Conservation (phyloP, 2,329 filamentous ascomycete genomes). For the Huntiella moniliformis region DNA sequence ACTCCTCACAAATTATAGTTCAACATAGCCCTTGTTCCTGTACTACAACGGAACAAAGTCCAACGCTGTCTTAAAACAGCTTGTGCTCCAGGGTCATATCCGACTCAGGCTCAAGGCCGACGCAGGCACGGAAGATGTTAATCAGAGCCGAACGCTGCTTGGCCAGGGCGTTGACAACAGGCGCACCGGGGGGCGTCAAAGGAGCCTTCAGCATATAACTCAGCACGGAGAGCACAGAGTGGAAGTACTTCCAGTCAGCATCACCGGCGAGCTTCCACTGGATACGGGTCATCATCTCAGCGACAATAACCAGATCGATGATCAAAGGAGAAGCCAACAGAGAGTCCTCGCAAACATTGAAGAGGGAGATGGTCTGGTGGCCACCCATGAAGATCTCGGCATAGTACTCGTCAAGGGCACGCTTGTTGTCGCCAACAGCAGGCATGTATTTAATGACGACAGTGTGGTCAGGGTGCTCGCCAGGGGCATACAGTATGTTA, state of each 20-base stretch:
- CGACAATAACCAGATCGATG: conserved; percentile 81
- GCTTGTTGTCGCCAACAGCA: conserved; percentile 96
- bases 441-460: conserved; percentile 99
- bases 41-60: not conserved
- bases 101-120: conserved; percentile 89
- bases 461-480: conserved; percentile 92
- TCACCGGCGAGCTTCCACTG: conserved; percentile 57
- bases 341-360: conserved; percentile 98
- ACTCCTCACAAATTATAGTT: conserved; percentile 2
- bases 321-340: conserved; percentile 89
- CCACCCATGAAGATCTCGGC: conserved; percentile 98
- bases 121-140: conserved; percentile 97
- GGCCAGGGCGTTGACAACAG: conserved; percentile 83
- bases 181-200: conserved; percentile 80
- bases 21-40: not conserved
- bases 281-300: conserved; percentile 98
- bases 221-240: conserved; percentile 87
- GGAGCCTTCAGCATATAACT: conserved; percentile 99
- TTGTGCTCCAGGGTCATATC: conserved; percentile 99
- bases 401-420: conserved; percentile 96
- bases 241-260: conserved; percentile 74
- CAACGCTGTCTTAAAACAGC: conserved; percentile 44
- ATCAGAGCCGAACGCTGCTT: conserved; percentile 90
- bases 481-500: conserved; percentile 69
- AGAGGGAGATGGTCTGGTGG: conserved; percentile 92